These are phyloP conservation scores for Nitzschia sp. DNA, from an alignment of 108 stramenopile genomes.

Conservation along the genomic window DNA sequence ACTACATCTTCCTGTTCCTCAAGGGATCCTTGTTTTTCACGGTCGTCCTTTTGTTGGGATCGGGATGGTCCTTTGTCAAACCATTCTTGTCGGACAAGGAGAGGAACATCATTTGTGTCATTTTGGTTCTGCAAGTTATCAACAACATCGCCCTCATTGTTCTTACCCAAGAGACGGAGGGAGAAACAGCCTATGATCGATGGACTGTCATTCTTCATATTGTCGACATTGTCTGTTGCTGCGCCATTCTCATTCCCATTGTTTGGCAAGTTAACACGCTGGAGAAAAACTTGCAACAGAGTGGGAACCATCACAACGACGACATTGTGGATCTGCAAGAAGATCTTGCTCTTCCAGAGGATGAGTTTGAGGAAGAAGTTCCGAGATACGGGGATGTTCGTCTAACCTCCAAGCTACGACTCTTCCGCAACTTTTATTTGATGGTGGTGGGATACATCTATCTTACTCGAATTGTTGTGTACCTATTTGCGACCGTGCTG, in stretches of 20 bases:
- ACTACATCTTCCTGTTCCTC: constrained; percentile 79
- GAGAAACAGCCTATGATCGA: constrained; percentile 69
- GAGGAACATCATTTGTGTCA: constrained; percentile 81
- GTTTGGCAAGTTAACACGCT: constrained; percentile 89
- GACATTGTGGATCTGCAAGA: constrained; percentile 23
- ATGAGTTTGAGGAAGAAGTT: constrained; percentile 31
- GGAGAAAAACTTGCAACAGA: constrained; percentile 63
- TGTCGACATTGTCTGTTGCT: constrained; percentile 96
- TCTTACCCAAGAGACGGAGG: constrained; percentile 82
- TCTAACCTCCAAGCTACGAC: constrained; percentile 69
- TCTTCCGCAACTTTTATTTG: constrained; percentile 93
- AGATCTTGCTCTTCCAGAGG: constrained; percentile 24
- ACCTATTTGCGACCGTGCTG: constrained; percentile 81
- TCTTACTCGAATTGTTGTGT: constrained; percentile 93
- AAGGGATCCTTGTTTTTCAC: constrained; percentile 72
- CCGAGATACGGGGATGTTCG: constrained; percentile 3
- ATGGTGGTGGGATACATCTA: constrained; percentile 94
- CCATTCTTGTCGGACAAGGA: constrained; percentile 87
- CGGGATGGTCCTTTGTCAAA: constrained; percentile 93
- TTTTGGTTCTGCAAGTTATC: constrained; percentile 88
- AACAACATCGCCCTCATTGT: constrained; percentile 95
- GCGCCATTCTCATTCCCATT: constrained; percentile 94
- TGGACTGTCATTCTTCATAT: constrained; percentile 93
- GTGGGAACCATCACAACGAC: constrained; percentile 24
- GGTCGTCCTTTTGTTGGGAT: constrained; percentile 95